phyloP scores from a whole-genome alignment of 106 monocot species.

The Apostasia ramifera region DNA sequence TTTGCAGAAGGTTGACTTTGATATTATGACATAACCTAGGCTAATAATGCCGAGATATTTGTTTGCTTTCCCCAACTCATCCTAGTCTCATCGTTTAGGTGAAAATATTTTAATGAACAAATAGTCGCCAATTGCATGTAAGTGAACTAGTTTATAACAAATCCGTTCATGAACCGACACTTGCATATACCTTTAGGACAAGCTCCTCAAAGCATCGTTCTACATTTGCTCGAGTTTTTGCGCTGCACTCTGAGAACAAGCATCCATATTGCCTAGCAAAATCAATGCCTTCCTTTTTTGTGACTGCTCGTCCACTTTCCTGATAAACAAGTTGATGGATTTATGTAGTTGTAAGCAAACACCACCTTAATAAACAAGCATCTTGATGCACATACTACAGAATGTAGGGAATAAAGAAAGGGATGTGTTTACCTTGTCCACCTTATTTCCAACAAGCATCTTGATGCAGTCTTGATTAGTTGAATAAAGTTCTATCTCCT shows the following conservation, averaged over 20 bases:
- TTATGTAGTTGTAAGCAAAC: not conserved
- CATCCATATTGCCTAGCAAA: conserved; percentile 63
- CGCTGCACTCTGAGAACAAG: conserved; percentile 67
- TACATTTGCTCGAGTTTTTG: conserved; percentile 61
- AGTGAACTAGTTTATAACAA: too few relatives aligned
- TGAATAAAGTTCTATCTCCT: conserved; percentile 64
- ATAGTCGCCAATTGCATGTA: too few relatives aligned
- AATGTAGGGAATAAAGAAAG: not conserved
- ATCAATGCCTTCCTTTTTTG: conserved; percentile 64
- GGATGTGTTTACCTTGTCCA: conserved; percentile 51
- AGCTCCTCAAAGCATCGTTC: conserved; percentile 79
- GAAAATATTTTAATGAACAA: too few relatives aligned
- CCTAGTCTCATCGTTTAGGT: too few relatives aligned
- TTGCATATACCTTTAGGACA: conserved; percentile 50
- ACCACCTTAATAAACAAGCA: not conserved
- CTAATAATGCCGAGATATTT: too few relatives aligned
- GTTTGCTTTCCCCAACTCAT: too few relatives aligned
- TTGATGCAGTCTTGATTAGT: conserved; percentile 78
- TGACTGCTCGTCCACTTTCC: conserved; percentile 63
- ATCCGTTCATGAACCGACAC: not conserved
- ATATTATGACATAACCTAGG: too few relatives aligned
- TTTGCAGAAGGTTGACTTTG: too few relatives aligned
- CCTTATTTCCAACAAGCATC: conserved; percentile 76
- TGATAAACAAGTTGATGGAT: conserved; percentile 12
- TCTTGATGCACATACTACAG: not conserved